Evolutionary conservation across 768 basidiomycete species (phyloP), one percentile per base, ranked within the genome.

Genomic region (Mycena leptocephala): DNA sequence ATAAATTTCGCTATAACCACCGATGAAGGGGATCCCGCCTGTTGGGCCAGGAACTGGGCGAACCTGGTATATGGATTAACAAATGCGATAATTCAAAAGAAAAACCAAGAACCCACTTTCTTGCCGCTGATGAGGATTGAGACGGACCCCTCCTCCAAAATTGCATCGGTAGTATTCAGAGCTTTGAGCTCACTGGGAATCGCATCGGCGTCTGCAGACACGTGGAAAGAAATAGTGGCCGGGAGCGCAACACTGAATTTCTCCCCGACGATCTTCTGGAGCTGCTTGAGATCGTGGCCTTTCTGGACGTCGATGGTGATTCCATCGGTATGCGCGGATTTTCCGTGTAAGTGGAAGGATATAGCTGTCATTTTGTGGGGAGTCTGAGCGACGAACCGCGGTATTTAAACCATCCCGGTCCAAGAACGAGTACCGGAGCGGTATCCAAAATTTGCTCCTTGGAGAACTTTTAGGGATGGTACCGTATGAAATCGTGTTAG

Each of bases 1-100:
- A 20, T 77, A 77, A 8, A 77, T 33, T 30, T 77, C 76, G 48
- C 67, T 70, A 46, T 77, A 77, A 33, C 76, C 72, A 18, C 76
- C 76, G 5, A 77, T 77, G 58, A 67, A 61, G 20, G 76, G 76
- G 1, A 77, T 63, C 16, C 76, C 76, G 9, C 76, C 76, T 13
- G 46, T 66, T 3, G 76, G 76, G 14, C 76, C 72, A 4, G 76
- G 76, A 2, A 74, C 76, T 1, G 72, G 55, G 26, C 72, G 76
- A 37, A 77, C 72, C 76, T 77, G 24, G 4, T n/a, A n/a, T 22
- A 8, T n/a, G 30, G 28, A 24, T 13, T 26, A 5, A 14, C 6
- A 14, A 22, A 14, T 24, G 46, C n/a, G 2, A 61, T n/a, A n/a
- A n/a, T n/a, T n/a, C n/a, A n/a, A n/a, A n/a, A n/a, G n/a, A n/a